A percentile compares a stretch with the other conserved stretches of the same genome.
These are phyloP conservation scores for Solanum okadae DNA, from an alignment of 257 asterid species.

Conservation along the genomic window DNA sequence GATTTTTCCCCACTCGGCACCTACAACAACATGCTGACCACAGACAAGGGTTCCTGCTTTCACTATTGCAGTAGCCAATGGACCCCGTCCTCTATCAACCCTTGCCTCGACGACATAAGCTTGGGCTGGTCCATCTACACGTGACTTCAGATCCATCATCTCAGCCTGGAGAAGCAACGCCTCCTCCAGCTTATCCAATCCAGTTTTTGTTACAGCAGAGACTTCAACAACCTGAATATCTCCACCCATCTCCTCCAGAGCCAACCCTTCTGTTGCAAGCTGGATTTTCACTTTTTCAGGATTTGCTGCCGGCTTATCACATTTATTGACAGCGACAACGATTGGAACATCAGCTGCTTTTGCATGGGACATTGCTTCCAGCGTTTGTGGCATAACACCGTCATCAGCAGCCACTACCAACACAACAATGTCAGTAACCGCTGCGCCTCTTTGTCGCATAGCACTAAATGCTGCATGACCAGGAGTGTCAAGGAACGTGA, in stretches of 20 bases:
- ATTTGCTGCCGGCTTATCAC: slow-evolving; percentile 76
- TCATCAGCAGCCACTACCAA: slow-evolving; percentile 98
- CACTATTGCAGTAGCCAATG: slow-evolving; percentile 89
- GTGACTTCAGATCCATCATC: slow-evolving; percentile 83
- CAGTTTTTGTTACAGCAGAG: slow-evolving; percentile 63
- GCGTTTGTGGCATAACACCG: slow-evolving; percentile 97
- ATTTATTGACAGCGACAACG: slow-evolving; percentile 86
- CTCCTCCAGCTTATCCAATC: slow-evolving; percentile 80
- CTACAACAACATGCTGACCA: slow-evolving; percentile 81
- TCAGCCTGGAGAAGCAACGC: slow-evolving; percentile 93
- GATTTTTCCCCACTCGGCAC: slow-evolving; percentile 92
- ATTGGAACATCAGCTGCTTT: slow-evolving; percentile 72
- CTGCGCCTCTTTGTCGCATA: slow-evolving; percentile 98
- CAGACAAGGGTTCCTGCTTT: slow-evolving; percentile 77
- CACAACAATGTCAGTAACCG: slow-evolving; percentile 87
- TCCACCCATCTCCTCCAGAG: slow-evolving; percentile 92
- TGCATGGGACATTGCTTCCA: slow-evolving; percentile 94
- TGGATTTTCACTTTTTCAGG: slow-evolving; percentile 78
- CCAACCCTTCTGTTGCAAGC: slow-evolving; percentile 79
- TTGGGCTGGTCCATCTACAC: slow-evolving; percentile 86
- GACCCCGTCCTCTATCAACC: slow-evolving; percentile 91
- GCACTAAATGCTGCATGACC: slow-evolving; percentile 99
- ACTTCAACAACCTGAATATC: slow-evolving; percentile 96
- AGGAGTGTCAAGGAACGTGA: slow-evolving; percentile 96
- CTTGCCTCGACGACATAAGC: slow-evolving; percentile 99